phyloP scores from a whole-genome alignment of 805 yeast species.

The Dipodascus geniculatus region DNA sequence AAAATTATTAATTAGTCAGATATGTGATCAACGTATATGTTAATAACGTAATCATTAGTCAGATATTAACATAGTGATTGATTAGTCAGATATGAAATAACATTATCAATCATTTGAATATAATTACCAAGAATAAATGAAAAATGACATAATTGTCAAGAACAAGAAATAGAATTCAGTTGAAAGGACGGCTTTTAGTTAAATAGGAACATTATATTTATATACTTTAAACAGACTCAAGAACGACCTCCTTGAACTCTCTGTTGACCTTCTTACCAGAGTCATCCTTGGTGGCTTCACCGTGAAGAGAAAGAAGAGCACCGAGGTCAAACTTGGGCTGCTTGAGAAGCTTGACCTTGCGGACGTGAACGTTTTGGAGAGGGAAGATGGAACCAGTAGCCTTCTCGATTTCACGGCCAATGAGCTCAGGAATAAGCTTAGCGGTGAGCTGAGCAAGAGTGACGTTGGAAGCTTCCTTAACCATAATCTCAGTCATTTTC shows the following conservation, averaged over 20 bases:
- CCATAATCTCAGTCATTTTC: constrained; percentile 91
- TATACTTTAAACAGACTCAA: constrained; percentile 75
- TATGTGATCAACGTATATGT: too few relatives aligned
- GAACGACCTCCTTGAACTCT: constrained; percentile 97
- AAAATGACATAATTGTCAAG: not conserved
- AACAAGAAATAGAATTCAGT: not conserved
- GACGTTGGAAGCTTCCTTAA: constrained; percentile 89
- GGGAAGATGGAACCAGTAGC: constrained; percentile 92
- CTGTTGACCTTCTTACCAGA: constrained; percentile 92
- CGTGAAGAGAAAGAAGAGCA: constrained; percentile 91
- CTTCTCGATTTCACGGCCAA: constrained; percentile 97
- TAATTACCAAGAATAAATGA: not conserved
- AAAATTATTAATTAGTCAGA: too few relatives aligned
- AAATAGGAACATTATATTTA: constrained; percentile 7
- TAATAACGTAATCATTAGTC: too few relatives aligned
- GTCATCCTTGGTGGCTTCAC: constrained; percentile 88
- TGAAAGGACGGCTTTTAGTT: constrained; percentile 1
- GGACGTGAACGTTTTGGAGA: constrained; percentile 95
- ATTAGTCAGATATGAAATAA: too few relatives aligned
- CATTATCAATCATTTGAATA: too few relatives aligned
- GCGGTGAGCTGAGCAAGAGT: constrained; percentile 94
- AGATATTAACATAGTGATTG: too few relatives aligned
- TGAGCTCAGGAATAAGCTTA: constrained; percentile 96
- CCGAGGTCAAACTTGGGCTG: constrained; percentile 98
- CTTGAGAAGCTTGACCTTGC: constrained; percentile 97